Base-by-base conservation (phyloP, 1,284 basidiomycete species). In the Melampsora larici-populina region DNA sequence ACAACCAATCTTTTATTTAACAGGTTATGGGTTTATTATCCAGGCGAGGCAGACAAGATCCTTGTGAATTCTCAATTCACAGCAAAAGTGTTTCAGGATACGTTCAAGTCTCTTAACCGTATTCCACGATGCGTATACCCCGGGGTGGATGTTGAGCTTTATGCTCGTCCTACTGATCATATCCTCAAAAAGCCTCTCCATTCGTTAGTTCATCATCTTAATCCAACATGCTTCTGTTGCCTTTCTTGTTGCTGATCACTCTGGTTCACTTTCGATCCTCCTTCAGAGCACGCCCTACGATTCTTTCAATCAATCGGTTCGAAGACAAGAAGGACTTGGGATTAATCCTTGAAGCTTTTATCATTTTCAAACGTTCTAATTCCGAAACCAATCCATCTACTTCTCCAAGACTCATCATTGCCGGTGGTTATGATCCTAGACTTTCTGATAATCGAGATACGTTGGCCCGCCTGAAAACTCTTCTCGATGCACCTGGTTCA, bases 11-110 rank as follows among this genome's bases (percentile, higher is more conserved):
- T 73, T 36, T 65, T 13, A 74, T 24, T 58, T 66, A n/a, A 21
- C 46, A n/a, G 13, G 15, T 40, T 24, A 7, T 48, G 8, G 29
- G 2, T 9, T 21, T 51, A 13, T 31, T 9, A 17, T n/a, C 31
- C 48, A 92, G 90, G 89, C 79, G 90, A 94, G 83, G 90, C 94
- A 2, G 96, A 99, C 83, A 86, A 91, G 74, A 90, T 98, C 58
- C 87, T 98, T 9, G 93, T 92, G 58, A 99, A 99, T 83, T 98
- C 96, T 0, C 86, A 89, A 21, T 99, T 97, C 82, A 97, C 96
- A 0, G 88, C 89, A 18, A 85, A 89, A 17, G 88, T 96, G 6
- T 78, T 64, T 33, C 15, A 40, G 15, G 29, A 67, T n/a, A 65
- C 66, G 21, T 36, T 75, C 51, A 31, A 55, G 40, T 63, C 72